phyloP scores from a whole-genome alignment of 768 basidiomycete genomes.

The Tephrocybe sp. region DNA sequence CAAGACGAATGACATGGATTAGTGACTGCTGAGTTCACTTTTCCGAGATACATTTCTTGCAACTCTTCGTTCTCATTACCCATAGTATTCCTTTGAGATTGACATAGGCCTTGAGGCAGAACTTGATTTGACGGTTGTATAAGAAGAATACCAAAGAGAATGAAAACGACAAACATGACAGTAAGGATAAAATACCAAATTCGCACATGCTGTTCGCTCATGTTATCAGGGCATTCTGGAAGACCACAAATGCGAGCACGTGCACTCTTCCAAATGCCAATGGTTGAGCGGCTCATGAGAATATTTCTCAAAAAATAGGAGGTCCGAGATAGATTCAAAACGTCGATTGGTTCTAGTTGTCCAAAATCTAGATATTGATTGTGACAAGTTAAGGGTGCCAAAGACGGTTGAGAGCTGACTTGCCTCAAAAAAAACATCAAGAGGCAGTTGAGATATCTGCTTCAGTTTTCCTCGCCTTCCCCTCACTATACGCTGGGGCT shows the following conservation, averaged over 20 bases:
- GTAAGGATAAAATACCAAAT: slow-evolving; percentile 16
- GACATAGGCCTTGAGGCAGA: slow-evolving; percentile 9
- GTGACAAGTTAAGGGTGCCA: not conserved
- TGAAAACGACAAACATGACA: slow-evolving; percentile 18
- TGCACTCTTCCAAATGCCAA: slow-evolving; percentile 21
- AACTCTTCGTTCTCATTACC: slow-evolving; percentile 13
- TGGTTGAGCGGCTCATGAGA: slow-evolving; percentile 16
- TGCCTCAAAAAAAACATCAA: slow-evolving; percentile 26
- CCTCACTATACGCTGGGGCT: slow-evolving; percentile 9
- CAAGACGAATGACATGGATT: not conserved
- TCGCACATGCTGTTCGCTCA: slow-evolving; percentile 25
- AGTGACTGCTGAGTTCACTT: slow-evolving; percentile 1
- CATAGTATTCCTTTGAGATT: slow-evolving; percentile 12
- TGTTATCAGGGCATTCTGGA: slow-evolving; percentile 22
- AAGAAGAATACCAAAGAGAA: not conserved
- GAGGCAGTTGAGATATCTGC: slow-evolving; percentile 21
- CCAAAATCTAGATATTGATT: slow-evolving; percentile 16
- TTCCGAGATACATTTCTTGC: slow-evolving; percentile 16
- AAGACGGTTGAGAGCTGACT: not conserved
- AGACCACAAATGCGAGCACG: slow-evolving; percentile 16
- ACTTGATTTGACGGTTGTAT: slow-evolving; percentile 3
- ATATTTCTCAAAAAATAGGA: slow-evolving; percentile 12
- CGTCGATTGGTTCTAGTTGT: slow-evolving; percentile 16
- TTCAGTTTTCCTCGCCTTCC: slow-evolving; percentile 22
- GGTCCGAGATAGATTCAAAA: slow-evolving; percentile 20